Base-by-base conservation (phyloP, 2,329 filamentous ascomycete genomes). In the Diaporthe citrichinensis region DNA sequence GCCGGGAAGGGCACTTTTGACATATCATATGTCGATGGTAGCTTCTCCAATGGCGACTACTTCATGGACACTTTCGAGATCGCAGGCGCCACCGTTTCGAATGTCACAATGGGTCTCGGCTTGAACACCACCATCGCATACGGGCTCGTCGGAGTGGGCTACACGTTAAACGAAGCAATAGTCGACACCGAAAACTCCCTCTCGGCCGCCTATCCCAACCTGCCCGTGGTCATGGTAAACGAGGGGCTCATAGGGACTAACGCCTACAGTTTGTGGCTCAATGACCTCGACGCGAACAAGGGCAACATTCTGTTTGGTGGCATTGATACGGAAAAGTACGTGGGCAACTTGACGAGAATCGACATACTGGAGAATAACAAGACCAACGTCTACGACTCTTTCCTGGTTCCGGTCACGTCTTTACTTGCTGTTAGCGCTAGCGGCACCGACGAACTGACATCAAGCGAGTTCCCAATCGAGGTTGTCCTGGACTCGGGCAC, bases 271-370 rank as follows among this genome's bases (percentile, higher is more conserved):
- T 83, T 95, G 31, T 95, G 92, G 92, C 85, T 91, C 73, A 91
- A 91, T 78, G 89, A 91, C 72, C 82, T 90, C 82, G 87, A 86
- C 75, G 84, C 93, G 0, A 92, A 88, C 76, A 92, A 89, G 1
- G 94, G 94, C 49, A 93, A 86, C 78, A 92, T 96, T 76, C 86
- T 96, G 1, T 97, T 96, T 78, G 94, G 94, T 53, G 94, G 94
- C n/a, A 91, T 96, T 75, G 94, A 96, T 81, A 94, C 91, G 0
- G 90, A 88, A 76, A 96, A 96, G 81, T 97, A 92, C 83, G 82
- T 87, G 0, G 94, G 94, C 65, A 83, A 89, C 2, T 86, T 96
- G 44, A 87, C 88, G 61, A 90, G 88, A 8, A 86, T 95, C 39
- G 87, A 92, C 23, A 87, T 95, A 76, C 85, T 91, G 79, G 81